These are phyloP conservation scores for Claviceps spartinae DNA, from an alignment of 2,329 filamentous ascomycete species.

Conservation along the genomic window DNA sequence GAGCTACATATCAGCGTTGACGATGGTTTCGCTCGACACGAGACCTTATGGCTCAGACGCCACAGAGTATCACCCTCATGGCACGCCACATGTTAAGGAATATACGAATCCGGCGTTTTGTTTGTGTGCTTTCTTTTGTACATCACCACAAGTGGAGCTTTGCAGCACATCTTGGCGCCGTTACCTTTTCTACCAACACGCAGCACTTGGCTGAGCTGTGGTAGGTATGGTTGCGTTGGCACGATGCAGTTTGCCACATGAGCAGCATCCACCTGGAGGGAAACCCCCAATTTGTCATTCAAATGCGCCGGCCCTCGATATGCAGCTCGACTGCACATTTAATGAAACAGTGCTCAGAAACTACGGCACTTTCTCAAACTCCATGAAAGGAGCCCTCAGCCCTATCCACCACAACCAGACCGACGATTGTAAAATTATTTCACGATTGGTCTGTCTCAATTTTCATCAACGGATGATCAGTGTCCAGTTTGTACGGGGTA, in stretches of 20 bases:
- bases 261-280: not conserved
- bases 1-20: not conserved
- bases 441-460: not conserved
- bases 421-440: not conserved
- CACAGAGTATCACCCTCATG: not conserved
- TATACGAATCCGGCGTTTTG: not conserved
- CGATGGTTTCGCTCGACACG: not conserved
- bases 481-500: not conserved
- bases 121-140: not conserved
- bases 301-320: not conserved
- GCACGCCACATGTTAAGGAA: not conserved
- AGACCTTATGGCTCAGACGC: not conserved
- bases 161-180: not conserved
- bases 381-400: not conserved
- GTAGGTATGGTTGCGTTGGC: not conserved
- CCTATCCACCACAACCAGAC: not conserved
- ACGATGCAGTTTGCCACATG: not conserved
- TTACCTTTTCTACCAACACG: not conserved
- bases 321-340: not conserved
- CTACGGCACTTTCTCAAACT: not conserved
- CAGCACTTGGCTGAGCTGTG: no score
- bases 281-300: not conserved
- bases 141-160: not conserved
- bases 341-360: not conserved
- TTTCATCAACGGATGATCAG: not conserved